Evolutionary conservation across 129 eudicot species (phyloP), one percentile per base, ranked within the genome.

Genomic region (Saussurea involucrata): DNA sequence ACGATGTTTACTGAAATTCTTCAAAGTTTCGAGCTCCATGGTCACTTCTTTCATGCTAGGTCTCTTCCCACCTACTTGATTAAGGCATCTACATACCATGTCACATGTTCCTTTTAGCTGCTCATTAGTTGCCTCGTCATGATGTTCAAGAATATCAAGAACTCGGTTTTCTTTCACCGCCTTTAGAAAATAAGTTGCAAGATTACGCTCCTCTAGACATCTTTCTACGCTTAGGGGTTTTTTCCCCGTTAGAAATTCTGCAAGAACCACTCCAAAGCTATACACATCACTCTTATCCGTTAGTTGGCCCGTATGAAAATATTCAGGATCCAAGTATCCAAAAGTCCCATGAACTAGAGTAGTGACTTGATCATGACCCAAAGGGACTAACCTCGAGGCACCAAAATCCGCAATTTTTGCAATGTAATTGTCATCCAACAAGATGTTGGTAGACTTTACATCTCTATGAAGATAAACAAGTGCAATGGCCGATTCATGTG

Each of bases 21-120:
- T 81, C 7, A 84, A 67, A 0, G 76, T 69, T 76, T 88, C 88
- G 3, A 86, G 78, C 68, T 81, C 80, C 68, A 74, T 84, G 0
- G 77, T 78, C 29, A 86, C 93, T 49, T 86, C 88, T 29, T 69
- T 88, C 90, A 88, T 85, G 2, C 88, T 84, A 24, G 90, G 93
- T 44, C 93, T 82, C 1, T 82, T 67, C 15, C 79, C 81, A 0
- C 93, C 78, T n/a, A 42, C 22, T 1, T 79, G 18, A 27, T 46
- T 77, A 36, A 89, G 77, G 70, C 94, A 89, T 46, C 84, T 81
- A 66, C 75, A 84, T 21, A 76, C 79, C 1, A 86, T 75, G 10
- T 89, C 63, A 31, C 76, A 85, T 21, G 75, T 27, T 58, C 4
- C 11, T n/a, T 73, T 63, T 10, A 89, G 49, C n/a, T 89, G 90